These are phyloP conservation scores for Cutaneotrichosporon cyanovorans DNA, from an alignment of 1,284 basidiomycete genomes.

Conservation along the genomic window DNA sequence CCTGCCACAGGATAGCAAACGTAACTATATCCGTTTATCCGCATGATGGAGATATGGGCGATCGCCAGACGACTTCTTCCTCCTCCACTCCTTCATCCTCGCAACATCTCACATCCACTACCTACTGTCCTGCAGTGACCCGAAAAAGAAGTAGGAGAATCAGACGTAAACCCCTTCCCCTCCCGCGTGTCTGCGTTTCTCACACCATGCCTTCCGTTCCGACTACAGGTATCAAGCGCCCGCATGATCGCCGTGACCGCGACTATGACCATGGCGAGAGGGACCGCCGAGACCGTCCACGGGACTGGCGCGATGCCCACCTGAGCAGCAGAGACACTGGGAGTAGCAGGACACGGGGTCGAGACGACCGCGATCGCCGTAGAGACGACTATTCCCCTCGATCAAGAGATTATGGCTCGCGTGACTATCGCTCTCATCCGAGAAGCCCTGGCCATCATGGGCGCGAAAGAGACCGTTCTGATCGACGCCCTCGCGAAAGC, in stretches of 20 bases:
- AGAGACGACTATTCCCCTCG: not conserved
- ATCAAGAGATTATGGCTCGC: slow-evolving; percentile 3
- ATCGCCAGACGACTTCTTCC: too few relatives aligned
- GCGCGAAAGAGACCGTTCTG: slow-evolving; percentile 6
- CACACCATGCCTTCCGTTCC: slow-evolving; percentile 12
- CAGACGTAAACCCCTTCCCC: slow-evolving; percentile 9
- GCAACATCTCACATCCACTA: not conserved
- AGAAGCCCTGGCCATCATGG: slow-evolving; percentile 12
- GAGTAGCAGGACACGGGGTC: slow-evolving; percentile 3
- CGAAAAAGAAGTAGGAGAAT: too few relatives aligned
- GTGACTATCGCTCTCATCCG: slow-evolving; percentile 13
- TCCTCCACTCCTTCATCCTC: too few relatives aligned
- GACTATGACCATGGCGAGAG: slow-evolving; percentile 7
- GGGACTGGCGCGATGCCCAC: slow-evolving; percentile 69
- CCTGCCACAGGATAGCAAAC: not conserved
- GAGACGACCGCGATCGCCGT: slow-evolving; percentile 4
- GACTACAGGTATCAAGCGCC: slow-evolving; percentile 11
- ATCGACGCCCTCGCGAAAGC: not conserved
- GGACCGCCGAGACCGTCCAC: slow-evolving; percentile 55
- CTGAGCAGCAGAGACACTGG: slow-evolving; percentile 42
- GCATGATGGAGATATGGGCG: too few relatives aligned
- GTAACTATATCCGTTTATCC: slow-evolving; percentile 1
- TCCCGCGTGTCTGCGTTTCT: slow-evolving; percentile 7
- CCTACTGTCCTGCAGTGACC: too few relatives aligned
- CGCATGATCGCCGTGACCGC: not conserved